Conservation (phyloP, 805 yeast genomes). For the Candida coleopterorum region DNA sequence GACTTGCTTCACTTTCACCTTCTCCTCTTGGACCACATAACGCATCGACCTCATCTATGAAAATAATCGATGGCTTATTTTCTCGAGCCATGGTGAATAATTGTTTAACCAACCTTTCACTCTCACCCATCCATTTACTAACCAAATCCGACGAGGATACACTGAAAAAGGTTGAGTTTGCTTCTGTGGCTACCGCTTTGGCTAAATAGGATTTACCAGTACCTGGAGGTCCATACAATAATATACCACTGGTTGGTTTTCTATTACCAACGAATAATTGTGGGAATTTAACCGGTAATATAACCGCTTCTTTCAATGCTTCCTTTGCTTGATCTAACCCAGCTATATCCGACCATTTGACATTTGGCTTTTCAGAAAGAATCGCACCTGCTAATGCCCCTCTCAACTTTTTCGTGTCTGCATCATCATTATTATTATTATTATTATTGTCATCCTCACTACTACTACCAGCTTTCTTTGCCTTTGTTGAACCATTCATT, state of each 20-base stretch:
- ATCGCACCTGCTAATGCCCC: constrained; percentile 92
- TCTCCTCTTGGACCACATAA: constrained; percentile 97
- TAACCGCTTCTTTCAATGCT: constrained; percentile 95
- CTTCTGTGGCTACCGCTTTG: constrained; percentile 98
- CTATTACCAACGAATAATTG: constrained; percentile 93
- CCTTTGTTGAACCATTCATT: constrained; percentile 54
- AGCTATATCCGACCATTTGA: constrained; percentile 92
- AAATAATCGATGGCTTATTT: constrained; percentile 90
- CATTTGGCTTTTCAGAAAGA: constrained; percentile 85
- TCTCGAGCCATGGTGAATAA: constrained; percentile 95
- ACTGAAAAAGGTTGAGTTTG: constrained; percentile 93
- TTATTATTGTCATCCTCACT: constrained; percentile 58
- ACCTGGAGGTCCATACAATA: constrained; percentile 75
- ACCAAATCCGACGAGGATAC: constrained; percentile 95
- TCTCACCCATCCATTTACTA: constrained; percentile 99
- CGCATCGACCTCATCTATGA: constrained; percentile 98
- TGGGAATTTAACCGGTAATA: constrained; percentile 92
- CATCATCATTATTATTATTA: constrained; percentile 46
- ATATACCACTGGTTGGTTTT: constrained; percentile 86
- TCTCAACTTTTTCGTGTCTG: constrained; percentile 82
- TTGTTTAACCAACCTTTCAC: constrained; percentile 93
- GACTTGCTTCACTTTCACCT: constrained; percentile 93
- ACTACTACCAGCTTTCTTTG: constrained; percentile 50
- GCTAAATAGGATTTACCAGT: constrained; percentile 97
- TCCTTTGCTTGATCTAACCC: constrained; percentile 95